Evolutionary conservation across 208 protist species (phyloP).

Genomic region (Acanthamoeba sp.): DNA sequence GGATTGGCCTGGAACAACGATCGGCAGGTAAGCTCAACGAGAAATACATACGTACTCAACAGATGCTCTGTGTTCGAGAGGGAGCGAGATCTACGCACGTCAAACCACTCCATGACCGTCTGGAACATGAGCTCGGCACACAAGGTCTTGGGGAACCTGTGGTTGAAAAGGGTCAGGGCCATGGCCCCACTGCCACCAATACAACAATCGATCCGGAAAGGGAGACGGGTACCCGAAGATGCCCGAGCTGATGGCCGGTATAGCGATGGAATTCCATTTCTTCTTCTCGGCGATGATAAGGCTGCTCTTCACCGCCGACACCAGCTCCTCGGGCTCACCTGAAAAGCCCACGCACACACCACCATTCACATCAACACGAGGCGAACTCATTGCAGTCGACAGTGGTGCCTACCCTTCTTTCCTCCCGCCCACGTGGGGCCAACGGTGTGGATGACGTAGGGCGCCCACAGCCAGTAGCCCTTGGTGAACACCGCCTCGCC

Average conservation of each 20-base stretch:
- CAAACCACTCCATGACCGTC: constrained; percentile 53
- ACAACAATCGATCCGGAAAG: neutral
- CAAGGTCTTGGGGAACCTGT: constrained; percentile 36
- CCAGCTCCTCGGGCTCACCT: constrained; percentile 39
- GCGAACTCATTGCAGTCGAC: neutral
- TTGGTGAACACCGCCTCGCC: constrained; percentile 54
- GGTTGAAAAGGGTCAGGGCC: neutral
- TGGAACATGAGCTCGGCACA: constrained; percentile 71
- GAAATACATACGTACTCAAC: neutral
- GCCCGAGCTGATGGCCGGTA: constrained; percentile 52
- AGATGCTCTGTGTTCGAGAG: too few relatives aligned
- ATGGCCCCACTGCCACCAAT: too few relatives aligned
- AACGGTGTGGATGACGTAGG: constrained; percentile 54
- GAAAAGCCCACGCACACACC: neutral
- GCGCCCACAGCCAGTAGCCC: constrained; percentile 19
- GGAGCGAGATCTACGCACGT: neutral
- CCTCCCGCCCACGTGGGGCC: constrained; percentile 55
- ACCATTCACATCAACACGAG: neutral
- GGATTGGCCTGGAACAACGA: neutral
- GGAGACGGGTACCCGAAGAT: constrained; percentile 35
- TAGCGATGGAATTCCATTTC: constrained; percentile 32
- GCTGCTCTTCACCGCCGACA: constrained; percentile 42
- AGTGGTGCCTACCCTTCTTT: constrained; percentile 22
- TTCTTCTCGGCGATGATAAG: constrained; percentile 59
- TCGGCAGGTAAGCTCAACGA: neutral